phyloP scores from a whole-genome alignment of 345 rosid genomes.

The Arabidopsis thaliana region TAIR10.1 NC_003070.9:27658501-27659000 shows the following conservation, averaged over 20 bases:
- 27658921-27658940: neutral
- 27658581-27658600: neutral
- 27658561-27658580: neutral
- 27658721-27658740: too few relatives aligned
- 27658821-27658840: neutral
- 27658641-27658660: neutral
- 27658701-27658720: too few relatives aligned
- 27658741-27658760: too few relatives aligned
- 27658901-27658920: neutral
- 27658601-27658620: neutral
- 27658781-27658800: neutral
- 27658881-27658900: neutral
- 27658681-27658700: too few relatives aligned
- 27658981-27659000: neutral
- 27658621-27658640: neutral
- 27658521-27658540: neutral
- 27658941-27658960: neutral
- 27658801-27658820: neutral
- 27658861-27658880: neutral
- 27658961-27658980: neutral
- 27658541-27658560: constrained; percentile 17
- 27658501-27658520: constrained; percentile 38
- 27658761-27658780: neutral
- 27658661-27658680: too few relatives aligned
- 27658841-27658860: neutral